Conservation (phyloP, 2,329 filamentous ascomycete species). For the Volutella citrinella region DNA sequence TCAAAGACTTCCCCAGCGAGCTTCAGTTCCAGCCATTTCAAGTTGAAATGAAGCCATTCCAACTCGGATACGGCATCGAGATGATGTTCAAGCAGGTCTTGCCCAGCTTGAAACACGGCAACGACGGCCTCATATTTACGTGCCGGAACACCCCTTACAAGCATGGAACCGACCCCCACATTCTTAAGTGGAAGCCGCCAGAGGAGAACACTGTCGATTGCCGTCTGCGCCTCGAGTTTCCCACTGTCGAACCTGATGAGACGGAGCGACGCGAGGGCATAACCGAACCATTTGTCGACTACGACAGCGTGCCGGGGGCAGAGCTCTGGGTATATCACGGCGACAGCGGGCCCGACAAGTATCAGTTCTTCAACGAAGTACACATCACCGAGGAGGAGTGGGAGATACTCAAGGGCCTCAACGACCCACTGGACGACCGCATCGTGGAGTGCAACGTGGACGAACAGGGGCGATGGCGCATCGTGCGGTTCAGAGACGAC, state of each 20-base stretch:
- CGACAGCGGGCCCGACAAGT: slow-evolving; percentile 47
- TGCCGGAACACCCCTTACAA: slow-evolving; percentile 83
- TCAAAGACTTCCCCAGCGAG: slow-evolving; percentile 67
- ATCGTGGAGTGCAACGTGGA: slow-evolving; percentile 91
- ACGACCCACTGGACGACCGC: slow-evolving; percentile 76
- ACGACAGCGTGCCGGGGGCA: slow-evolving; percentile 72
- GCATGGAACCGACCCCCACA: slow-evolving; percentile 87
- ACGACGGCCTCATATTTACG: slow-evolving; percentile 98
- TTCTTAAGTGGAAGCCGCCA: slow-evolving; percentile 96
- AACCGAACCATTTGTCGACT: slow-evolving; percentile 67
- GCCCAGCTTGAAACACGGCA: slow-evolving; percentile 82
- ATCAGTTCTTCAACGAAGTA: slow-evolving; percentile 66
- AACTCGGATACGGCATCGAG: slow-evolving; percentile 82
- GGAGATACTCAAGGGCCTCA: slow-evolving; percentile 72
- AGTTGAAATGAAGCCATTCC: slow-evolving; percentile 84
- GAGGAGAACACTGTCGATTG: slow-evolving; percentile 96
- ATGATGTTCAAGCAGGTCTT: slow-evolving; percentile 90
- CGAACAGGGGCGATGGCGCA: slow-evolving; percentile 72
- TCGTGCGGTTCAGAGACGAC: slow-evolving; percentile 87
- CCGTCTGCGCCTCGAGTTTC: slow-evolving; percentile 74
- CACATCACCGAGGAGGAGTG: slow-evolving; percentile 74
- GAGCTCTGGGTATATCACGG: slow-evolving; percentile 70
- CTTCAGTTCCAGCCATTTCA: slow-evolving; percentile 70
- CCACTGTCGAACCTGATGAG: slow-evolving; percentile 64
- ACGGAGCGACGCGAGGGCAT: slow-evolving; percentile 65